A percentile compares a stretch with the other conserved stretches of the same genome.
These are phyloP conservation scores for Aristolochia fimbriata DNA, from an alignment of 164 flowering plant genomes.

Conservation along the genomic window DNA sequence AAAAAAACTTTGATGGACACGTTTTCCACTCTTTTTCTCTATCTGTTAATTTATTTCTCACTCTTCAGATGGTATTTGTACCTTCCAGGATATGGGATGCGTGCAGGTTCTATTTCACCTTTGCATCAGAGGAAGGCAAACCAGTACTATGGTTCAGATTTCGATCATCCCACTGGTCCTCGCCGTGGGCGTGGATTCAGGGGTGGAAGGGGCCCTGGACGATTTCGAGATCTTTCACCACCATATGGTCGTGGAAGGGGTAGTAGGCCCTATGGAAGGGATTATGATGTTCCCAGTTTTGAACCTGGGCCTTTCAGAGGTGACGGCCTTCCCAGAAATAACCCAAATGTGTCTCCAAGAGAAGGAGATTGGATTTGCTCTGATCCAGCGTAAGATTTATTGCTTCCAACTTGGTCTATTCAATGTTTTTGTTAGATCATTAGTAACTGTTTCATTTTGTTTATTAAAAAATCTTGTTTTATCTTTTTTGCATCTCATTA, in stretches of 20 bases:
- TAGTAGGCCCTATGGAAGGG: conserved; percentile 50
- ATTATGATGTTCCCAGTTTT: conserved; percentile 42
- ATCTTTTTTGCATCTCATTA: neutral
- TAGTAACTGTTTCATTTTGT: no score
- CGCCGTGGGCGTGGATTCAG: conserved; percentile 51
- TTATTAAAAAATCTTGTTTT: neutral
- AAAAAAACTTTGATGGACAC: conserved; percentile 6
- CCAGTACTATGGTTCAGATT: conserved; percentile 41
- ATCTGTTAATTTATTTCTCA: conserved; percentile 5
- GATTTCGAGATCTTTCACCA: conserved; percentile 62
- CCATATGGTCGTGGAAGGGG: conserved; percentile 66
- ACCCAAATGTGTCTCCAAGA: conserved; percentile 84
- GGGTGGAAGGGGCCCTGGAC: conserved; percentile 54
- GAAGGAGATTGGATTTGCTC: conserved; percentile 92
- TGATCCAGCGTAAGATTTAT: conserved; percentile 63
- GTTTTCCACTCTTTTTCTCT: conserved; percentile 6
- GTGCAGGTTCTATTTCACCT: conserved; percentile 80
- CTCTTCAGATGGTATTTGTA: conserved; percentile 19
- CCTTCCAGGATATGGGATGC: conserved; percentile 76
- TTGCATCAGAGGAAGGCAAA: conserved; percentile 51
- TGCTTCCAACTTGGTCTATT: neutral
- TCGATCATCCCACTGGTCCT: conserved; percentile 33
- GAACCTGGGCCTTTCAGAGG: conserved; percentile 43
- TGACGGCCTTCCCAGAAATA: conserved; percentile 48
- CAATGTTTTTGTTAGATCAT: no score